Evolutionary conservation across 192 early-diverging fungal species (phyloP).

Genomic region (Rhizoclosmatium globosum): DNA sequence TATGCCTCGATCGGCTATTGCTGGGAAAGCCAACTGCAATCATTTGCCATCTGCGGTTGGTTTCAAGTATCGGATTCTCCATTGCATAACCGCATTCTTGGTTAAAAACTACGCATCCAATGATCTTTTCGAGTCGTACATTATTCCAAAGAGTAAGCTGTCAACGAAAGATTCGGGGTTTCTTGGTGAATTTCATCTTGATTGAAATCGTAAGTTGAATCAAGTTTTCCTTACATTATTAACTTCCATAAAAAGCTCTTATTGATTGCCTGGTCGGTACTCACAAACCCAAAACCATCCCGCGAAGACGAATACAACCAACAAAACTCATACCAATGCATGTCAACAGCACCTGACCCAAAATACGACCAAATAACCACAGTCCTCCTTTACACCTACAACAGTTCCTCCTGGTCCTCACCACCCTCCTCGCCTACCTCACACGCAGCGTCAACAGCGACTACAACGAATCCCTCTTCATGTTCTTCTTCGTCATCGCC

Average conservation of each 20-base stretch:
- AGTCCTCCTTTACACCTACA: background rate
- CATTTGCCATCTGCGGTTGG: constrained; percentile 19
- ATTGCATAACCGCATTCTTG: constrained; percentile 1
- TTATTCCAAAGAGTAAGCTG: constrained; percentile 30
- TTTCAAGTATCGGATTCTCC: constrained; percentile 6
- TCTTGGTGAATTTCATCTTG: background rate
- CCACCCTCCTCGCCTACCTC: background rate
- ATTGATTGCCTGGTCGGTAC: constrained; percentile 1
- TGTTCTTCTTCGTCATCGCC: constrained; percentile 15
- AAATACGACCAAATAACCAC: background rate
- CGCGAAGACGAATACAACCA: background rate
- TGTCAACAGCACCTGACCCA: background rate
- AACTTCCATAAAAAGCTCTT: background rate
- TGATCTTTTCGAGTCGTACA: constrained; percentile 29
- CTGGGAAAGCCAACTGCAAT: background rate
- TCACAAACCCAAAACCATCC: constrained; percentile 13
- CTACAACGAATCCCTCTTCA: constrained; percentile 22
- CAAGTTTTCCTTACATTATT: background rate
- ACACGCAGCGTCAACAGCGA: constrained; percentile 22
- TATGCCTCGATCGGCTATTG: background rate
- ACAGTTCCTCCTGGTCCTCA: background rate
- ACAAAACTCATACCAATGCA: constrained; percentile 3
- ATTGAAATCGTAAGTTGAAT: background rate
- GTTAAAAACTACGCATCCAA: constrained; percentile 26
- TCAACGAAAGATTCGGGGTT: constrained; percentile 5